Evolutionary conservation across 2,329 filamentous ascomycete genomes (phyloP).

Genomic region (Aureobasidium subglaciale): DNA sequence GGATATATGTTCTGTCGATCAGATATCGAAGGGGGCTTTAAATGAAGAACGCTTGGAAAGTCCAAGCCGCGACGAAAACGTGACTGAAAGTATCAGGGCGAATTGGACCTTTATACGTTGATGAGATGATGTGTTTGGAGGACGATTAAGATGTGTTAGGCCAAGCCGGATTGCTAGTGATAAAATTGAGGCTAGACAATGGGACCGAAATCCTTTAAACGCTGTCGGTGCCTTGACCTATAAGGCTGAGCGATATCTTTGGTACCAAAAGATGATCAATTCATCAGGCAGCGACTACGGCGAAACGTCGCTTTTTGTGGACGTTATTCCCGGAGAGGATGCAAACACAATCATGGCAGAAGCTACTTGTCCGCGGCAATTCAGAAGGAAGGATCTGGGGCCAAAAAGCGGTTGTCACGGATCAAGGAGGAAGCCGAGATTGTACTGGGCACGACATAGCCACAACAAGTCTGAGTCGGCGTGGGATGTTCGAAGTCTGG

Average conservation of each 20-base stretch:
- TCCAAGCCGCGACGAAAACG: not conserved
- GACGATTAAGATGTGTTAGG: not conserved
- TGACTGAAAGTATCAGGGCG: not conserved
- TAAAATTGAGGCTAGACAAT: not conserved
- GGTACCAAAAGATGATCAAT: not conserved
- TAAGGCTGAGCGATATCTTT: not conserved
- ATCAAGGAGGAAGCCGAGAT: not conserved
- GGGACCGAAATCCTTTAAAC: not conserved
- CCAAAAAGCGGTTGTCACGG: not conserved
- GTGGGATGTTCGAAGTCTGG: no score
- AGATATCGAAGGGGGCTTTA: not conserved
- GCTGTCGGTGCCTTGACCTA: not conserved
- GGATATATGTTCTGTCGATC: not conserved
- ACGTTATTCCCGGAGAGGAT: not conserved
- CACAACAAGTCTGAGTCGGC: no score
- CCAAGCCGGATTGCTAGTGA: not conserved
- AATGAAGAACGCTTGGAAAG: not conserved
- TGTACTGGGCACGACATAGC: not conserved
- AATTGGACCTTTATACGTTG: not conserved
- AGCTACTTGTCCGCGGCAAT: not conserved
- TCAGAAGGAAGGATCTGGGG: not conserved
- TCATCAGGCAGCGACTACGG: not conserved
- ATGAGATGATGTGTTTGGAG: not conserved
- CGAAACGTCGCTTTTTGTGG: not conserved
- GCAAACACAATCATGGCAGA: not conserved